Percentiles rank a stretch among this genome's conserved stretches.
Conservation (phyloP, 78 protist species). For the Tieghemostelium lacteum region DNA sequence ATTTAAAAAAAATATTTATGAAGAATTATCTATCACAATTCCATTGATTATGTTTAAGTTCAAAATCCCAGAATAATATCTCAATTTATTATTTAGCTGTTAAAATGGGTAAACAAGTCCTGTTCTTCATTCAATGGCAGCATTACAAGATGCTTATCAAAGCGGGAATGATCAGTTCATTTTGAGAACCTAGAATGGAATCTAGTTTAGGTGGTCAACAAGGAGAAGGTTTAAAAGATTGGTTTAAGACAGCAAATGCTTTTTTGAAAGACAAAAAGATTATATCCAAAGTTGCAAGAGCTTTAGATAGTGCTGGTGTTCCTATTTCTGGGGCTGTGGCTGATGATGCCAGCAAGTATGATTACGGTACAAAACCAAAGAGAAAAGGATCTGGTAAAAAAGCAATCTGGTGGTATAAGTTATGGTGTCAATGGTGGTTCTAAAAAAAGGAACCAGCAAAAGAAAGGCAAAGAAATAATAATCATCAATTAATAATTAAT, state of each 20-base stretch:
- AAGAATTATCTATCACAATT: no score
- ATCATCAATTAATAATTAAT: no score
- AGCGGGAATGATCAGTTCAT: neutral
- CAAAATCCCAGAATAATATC: no score
- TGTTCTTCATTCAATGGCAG: neutral
- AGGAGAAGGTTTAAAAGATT: slow-evolving; percentile 5
- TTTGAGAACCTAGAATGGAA: neutral
- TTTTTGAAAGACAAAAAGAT: neutral
- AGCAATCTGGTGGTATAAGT: neutral
- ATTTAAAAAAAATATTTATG: no score
- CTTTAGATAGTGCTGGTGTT: slow-evolving; percentile 3
- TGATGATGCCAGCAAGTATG: neutral
- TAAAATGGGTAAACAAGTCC: neutral
- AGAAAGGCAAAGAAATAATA: no score
- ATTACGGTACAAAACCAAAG: neutral
- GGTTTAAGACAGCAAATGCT: slow-evolving; percentile 1
- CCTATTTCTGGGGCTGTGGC: neutral
- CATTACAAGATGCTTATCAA: slow-evolving; percentile 3
- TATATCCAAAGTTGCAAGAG: neutral
- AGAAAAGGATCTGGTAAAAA: neutral
- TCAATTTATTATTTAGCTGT: no score
- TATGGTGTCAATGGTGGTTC: slow-evolving; percentile 4
- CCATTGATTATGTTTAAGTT: no score
- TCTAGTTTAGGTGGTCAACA: slow-evolving; percentile 11
- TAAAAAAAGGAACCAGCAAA: neutral